A percentile compares a stretch with the other conserved stretches of the same genome.
Evolutionary conservation across 768 basidiomycete species (phyloP).

Genomic region (Lepiota venenata): DNA sequence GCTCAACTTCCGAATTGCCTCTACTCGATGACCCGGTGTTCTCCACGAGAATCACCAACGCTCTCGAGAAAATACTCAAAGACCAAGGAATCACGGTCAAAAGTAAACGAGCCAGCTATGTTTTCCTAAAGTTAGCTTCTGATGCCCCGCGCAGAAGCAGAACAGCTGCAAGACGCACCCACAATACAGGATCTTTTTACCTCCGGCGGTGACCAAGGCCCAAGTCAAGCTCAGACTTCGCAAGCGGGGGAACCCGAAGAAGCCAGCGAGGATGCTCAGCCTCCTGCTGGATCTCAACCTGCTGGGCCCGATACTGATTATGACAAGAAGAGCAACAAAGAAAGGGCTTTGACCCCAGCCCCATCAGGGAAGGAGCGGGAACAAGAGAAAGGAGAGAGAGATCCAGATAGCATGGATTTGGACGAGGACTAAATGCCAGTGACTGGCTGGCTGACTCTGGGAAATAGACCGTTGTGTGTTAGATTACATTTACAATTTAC

Average conservation of each 20-base stretch:
- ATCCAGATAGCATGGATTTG: slow-evolving; percentile 9
- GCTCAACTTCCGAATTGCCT: slow-evolving; percentile 10
- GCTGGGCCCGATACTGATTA: background rate
- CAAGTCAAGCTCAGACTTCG: background rate
- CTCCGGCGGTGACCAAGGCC: background rate
- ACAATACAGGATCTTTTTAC: background rate
- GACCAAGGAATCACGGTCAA: slow-evolving; percentile 7
- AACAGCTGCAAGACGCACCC: background rate
- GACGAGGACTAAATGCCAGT: background rate
- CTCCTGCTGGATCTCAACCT: background rate
- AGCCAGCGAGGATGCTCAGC: background rate
- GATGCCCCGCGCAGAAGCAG: background rate
- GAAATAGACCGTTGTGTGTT: background rate
- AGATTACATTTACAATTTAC: background rate
- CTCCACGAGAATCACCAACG: slow-evolving; percentile 3
- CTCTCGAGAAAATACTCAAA: slow-evolving; percentile 11
- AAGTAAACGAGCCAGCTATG: background rate
- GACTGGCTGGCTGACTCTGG: background rate
- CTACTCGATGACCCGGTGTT: slow-evolving; percentile 9
- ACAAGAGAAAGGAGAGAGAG: background rate
- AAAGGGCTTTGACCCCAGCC: background rate
- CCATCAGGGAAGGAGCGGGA: background rate
- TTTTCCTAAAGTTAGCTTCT: background rate
- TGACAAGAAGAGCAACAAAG: background rate
- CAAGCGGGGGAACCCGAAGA: background rate